Base-by-base conservation (phyloP, 441 rosid genomes). In the Pelargonium fulgidum region DNA sequence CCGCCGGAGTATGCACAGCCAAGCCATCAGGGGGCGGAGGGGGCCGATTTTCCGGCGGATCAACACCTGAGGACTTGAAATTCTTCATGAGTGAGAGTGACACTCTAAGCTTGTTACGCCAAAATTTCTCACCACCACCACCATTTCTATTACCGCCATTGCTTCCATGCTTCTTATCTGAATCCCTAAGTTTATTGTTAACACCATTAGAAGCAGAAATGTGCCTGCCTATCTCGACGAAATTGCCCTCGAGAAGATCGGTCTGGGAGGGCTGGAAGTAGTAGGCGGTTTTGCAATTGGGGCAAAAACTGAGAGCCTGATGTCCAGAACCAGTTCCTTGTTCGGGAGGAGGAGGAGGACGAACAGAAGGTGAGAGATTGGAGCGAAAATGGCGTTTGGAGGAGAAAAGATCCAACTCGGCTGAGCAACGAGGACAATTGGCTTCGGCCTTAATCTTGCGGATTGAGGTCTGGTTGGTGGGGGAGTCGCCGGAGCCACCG, bases 191-290 rank as follows among this genome's bases (percentile, higher is more conserved):
- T 69, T 80, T 80, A 66, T 42, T 68, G 16, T 64, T 76, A 14
- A 66, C 65, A 62, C 77, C n/a, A 9, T 48, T n/a, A 3, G 33
- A 26, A 48, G 54, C 16, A 48, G 54, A 78, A 3, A 33, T 68
- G 24, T 78, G 77, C 68, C 90, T 77, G 14, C 90, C 88, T 75
- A 93, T 88, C 86, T 93, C 98, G 14, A 88, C 70, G 68, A 93
- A 93, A n/a, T 86, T 91, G 9, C 98, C 98, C 66, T 89, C 96
- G 0, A 93, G 88, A 33, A 96, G 96, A 56, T 88, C 79, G 66
- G 79, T 81, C 61, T 83, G 80, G 72, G 67, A 68, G n/a, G 94
- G 93, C 12, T 86, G 83, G 62, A 85, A 90, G 66, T 88, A 86
- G 70, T 89, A 91, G 58, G 97, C 94, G 0, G 94, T 83, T 79